Evolutionary conservation across 1,139 yeast species (phyloP).

Genomic region (Debaryomyces coudertii): DNA sequence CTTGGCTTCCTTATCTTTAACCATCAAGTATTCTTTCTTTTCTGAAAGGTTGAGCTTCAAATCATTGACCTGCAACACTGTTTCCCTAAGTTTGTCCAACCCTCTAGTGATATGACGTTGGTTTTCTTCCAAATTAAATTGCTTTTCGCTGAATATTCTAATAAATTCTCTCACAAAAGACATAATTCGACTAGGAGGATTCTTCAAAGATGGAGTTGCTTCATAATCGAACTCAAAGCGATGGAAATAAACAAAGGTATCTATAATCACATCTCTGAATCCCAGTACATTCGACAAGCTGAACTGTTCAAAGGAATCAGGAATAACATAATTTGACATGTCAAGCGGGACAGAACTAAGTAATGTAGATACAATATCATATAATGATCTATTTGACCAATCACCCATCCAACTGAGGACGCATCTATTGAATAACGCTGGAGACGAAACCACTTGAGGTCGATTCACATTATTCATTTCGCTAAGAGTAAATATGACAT

Average conservation of each 20-base stretch:
- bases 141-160: conserved; percentile 44
- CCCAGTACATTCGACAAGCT: conserved; percentile 21
- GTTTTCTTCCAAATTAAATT: conserved; percentile 57
- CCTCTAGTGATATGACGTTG: conserved; percentile 79
- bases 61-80: conserved; percentile 71
- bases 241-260: conserved; percentile 54
- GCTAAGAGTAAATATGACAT: conserved; percentile 78
- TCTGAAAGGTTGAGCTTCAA: conserved; percentile 56
- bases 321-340: conserved; percentile 39
- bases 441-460: conserved; percentile 65
- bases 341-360: conserved; percentile 57
- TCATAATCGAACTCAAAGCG: conserved; percentile 19
- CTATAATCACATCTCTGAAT: conserved; percentile 52
- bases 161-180: conserved; percentile 55
- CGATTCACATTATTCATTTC: conserved; percentile 48
- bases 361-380: conserved; percentile 51
- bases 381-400: conserved; percentile 62
- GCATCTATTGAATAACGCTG: conserved; percentile 91
- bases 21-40: conserved; percentile 52
- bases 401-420: conserved; percentile 89
- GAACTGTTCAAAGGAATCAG: conserved; percentile 25
- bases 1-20: conserved; percentile 71
- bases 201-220: conserved; percentile 13
- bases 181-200: conserved; percentile 56
- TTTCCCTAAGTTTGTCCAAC: conserved; percentile 72